Percentiles rank a stretch among this genome's conserved stretches.
These are phyloP conservation scores for Diaporthe velutina DNA, from an alignment of 2,329 filamentous ascomycete species.

Conservation along the genomic window DNA sequence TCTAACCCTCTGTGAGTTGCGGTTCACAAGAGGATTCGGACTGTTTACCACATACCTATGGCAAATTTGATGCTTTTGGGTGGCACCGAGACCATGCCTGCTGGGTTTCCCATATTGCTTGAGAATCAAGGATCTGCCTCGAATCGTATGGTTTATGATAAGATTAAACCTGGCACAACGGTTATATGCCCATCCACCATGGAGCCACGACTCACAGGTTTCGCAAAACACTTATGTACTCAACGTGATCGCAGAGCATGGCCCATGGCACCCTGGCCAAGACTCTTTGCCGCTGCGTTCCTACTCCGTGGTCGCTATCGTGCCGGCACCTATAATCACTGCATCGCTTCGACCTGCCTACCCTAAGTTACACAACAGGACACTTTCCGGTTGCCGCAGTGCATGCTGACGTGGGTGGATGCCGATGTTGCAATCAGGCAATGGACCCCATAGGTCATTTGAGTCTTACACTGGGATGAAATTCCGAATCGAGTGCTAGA, in stretches of 20 bases:
- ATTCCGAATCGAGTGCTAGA: background rate
- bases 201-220: background rate
- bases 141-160: background rate
- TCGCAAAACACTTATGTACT: constrained; percentile 4
- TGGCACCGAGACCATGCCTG: background rate
- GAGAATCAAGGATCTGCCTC: background rate
- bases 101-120: constrained; percentile 5
- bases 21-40: background rate
- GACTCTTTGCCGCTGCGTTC: background rate
- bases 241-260: background rate
- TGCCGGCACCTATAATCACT: background rate
- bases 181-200: background rate
- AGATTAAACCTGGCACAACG: background rate
- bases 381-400: background rate
- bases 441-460: background rate
- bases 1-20: constrained; percentile 19
- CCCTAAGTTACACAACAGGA: background rate
- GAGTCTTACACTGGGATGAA: background rate
- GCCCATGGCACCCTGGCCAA: background rate
- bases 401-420: background rate
- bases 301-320: constrained; percentile 3
- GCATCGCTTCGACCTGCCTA: background rate
- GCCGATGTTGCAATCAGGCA: background rate
- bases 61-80: constrained; percentile 36
- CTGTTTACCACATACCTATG: constrained; percentile 21